Evolutionary conservation across 768 basidiomycete genomes (phyloP).

Genomic region (Daedaleopsis sinensis): DNA sequence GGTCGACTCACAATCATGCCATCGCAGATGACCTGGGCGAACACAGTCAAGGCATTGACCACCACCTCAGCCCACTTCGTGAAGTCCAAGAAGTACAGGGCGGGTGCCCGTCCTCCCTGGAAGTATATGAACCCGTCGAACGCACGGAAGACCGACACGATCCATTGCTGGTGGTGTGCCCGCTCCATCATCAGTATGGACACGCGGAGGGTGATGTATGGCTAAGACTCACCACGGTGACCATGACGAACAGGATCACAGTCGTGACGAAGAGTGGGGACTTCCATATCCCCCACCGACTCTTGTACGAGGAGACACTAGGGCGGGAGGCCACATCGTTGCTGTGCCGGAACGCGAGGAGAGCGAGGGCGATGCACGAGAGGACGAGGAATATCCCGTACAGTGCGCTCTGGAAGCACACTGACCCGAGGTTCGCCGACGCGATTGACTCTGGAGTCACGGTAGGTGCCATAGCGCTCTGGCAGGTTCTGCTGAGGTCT

Average conservation of each 20-base stretch:
- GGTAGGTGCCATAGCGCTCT: too few relatives aligned
- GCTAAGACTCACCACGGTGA: too few relatives aligned
- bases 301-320: not conserved
- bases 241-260: too few relatives aligned
- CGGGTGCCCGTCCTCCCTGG: not conserved
- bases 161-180: not conserved
- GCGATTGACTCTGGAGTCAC: too few relatives aligned
- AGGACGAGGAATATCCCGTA: not conserved
- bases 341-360: not conserved
- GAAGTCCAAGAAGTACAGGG: not conserved
- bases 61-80: not conserved
- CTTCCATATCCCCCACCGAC: too few relatives aligned
- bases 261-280: too few relatives aligned
- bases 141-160: not conserved
- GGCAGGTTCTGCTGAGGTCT: too few relatives aligned
- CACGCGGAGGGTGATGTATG: too few relatives aligned
- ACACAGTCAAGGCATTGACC: not conserved
- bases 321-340: not conserved
- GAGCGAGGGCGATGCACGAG: not conserved
- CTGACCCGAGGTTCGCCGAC: not conserved
- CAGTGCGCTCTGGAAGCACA: not conserved
- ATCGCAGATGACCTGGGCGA: not conserved
- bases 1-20: not conserved
- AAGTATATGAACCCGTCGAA: not conserved
- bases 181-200: too few relatives aligned